Conservation (phyloP, 2,329 filamentous ascomycete genomes). For the Pseudogymnoascus sp. region DNA sequence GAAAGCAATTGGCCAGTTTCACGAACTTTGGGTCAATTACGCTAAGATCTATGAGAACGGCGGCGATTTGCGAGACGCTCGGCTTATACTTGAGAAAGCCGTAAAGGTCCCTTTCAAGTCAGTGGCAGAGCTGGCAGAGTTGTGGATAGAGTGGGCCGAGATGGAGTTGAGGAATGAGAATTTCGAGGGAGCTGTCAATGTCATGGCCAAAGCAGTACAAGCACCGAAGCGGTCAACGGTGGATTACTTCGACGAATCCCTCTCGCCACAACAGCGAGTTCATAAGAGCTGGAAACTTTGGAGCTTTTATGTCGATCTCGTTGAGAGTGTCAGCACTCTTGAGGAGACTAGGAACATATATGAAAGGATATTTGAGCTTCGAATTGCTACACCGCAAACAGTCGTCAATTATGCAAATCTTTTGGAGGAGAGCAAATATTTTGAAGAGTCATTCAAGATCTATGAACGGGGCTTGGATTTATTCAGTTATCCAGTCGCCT, state of each 20-base stretch:
- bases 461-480: conserved; percentile 94
- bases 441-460: conserved; percentile 94
- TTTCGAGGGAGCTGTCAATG: conserved; percentile 85
- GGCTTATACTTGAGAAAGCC: conserved; percentile 94
- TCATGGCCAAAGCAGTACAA: conserved; percentile 96
- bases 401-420: conserved; percentile 98
- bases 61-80: conserved; percentile 73
- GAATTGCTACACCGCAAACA: conserved; percentile 95
- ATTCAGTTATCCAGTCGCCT: conserved; percentile 97
- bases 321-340: conserved; percentile 84
- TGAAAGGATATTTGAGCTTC: conserved; percentile 94
- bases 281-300: conserved; percentile 99
- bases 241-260: conserved; percentile 95
- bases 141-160: conserved; percentile 99
- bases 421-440: conserved; percentile 89
- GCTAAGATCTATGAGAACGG: conserved; percentile 93
- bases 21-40: conserved; percentile 93
- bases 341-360: conserved; percentile 93
- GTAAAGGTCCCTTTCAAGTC: conserved; percentile 97
- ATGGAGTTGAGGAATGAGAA: conserved; percentile 95
- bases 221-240: conserved; percentile 96
- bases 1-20: conserved; percentile 86
- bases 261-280: conserved; percentile 90
- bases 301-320: conserved; percentile 98
- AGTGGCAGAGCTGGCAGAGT: conserved; percentile 91